Conservation (phyloP, 306 rosid genomes). For the barrel medic (Medicago truncatula) region DNA sequence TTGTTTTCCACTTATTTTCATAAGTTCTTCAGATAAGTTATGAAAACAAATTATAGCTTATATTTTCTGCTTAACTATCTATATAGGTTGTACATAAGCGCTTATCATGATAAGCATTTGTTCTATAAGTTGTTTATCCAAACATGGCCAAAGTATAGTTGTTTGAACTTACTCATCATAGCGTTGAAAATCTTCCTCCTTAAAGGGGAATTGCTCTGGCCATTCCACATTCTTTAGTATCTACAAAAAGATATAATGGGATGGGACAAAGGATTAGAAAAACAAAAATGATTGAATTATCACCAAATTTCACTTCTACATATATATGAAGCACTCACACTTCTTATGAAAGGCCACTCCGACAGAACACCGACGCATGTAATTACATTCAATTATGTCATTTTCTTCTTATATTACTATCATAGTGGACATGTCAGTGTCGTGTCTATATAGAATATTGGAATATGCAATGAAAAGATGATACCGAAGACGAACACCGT, state of each 20-base stretch:
- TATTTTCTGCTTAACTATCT: too few relatives aligned
- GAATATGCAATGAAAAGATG: background rate
- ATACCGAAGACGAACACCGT: too few relatives aligned
- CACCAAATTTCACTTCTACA: background rate
- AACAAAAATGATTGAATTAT: background rate
- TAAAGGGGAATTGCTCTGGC: slow-evolving; percentile 81
- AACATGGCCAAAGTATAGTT: background rate
- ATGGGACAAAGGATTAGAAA: background rate
- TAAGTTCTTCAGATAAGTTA: background rate
- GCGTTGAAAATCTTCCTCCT: slow-evolving; percentile 78
- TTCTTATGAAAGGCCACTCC: too few relatives aligned
- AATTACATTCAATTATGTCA: too few relatives aligned
- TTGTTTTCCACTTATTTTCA: background rate
- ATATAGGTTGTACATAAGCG: too few relatives aligned
- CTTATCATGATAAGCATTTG: background rate
- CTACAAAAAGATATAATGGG: slow-evolving; percentile 42
- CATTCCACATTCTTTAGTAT: slow-evolving; percentile 74
- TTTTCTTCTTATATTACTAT: too few relatives aligned
- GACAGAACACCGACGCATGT: too few relatives aligned
- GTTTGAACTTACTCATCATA: slow-evolving; percentile 68
- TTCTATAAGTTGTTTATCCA: background rate
- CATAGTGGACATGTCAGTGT: too few relatives aligned
- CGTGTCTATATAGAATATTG: too few relatives aligned
- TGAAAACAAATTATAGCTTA: background rate
- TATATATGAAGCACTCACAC: too few relatives aligned